phyloP scores from a whole-genome alignment of 2,329 filamentous ascomycete species.

The Teratosphaeria gauchensis region DNA sequence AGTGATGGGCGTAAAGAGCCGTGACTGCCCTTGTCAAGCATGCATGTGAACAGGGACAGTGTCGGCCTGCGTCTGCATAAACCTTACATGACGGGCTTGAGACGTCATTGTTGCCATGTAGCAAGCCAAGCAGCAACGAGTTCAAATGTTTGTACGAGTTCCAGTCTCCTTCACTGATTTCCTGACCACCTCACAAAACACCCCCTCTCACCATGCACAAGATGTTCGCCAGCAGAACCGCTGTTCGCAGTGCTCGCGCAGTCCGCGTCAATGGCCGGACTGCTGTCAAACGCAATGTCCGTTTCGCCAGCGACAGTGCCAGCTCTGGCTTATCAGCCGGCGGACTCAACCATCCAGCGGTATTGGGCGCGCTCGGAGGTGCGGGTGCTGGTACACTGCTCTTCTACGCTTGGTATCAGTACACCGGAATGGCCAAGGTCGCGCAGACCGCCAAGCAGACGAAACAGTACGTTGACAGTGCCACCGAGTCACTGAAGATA shows the following conservation, averaged over 20 bases:
- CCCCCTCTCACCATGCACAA: neutral
- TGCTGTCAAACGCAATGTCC: conserved; percentile 5
- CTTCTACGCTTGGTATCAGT: conserved; percentile 45
- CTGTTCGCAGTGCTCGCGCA: conserved; percentile 5
- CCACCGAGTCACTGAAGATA: conserved; percentile 44
- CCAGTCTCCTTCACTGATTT: neutral
- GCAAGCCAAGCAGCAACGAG: neutral
- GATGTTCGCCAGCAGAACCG: conserved; percentile 5
- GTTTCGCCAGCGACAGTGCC: conserved; percentile 5
- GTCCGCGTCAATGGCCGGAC: conserved; percentile 6
- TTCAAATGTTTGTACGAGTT: neutral
- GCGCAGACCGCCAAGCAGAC: conserved; percentile 45
- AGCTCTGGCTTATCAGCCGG: neutral
- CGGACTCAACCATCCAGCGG: neutral
- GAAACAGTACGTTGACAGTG: conserved; percentile 47
- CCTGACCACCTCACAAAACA: neutral
- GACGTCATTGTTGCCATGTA: neutral
- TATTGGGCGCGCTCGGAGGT: conserved; percentile 30
- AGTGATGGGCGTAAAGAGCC: neutral
- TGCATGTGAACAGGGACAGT: neutral
- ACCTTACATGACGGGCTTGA: neutral
- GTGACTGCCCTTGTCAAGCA: neutral
- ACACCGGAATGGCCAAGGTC: conserved; percentile 41
- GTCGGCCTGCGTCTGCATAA: neutral
- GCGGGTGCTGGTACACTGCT: conserved; percentile 37